phyloP scores from a whole-genome alignment of 176 grass and related monocot genomes.

The Aegilops umbellulata region DNA sequence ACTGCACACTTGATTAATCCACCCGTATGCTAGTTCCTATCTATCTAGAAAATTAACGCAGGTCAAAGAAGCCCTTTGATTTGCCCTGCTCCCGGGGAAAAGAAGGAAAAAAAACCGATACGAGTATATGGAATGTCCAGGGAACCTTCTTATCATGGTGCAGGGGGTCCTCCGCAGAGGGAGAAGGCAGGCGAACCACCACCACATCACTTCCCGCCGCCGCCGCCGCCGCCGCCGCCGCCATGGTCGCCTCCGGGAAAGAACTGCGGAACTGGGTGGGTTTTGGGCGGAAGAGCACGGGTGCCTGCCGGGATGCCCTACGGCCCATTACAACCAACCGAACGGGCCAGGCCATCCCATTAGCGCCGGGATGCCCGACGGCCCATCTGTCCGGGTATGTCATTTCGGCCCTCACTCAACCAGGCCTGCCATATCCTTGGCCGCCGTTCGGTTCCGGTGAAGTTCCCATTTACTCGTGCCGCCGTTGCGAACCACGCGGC shows the following conservation, averaged over 20 bases:
- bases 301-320: neutral
- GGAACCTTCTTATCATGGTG: conserved; percentile 66
- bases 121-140: neutral
- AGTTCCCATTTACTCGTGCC: no score
- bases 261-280: neutral
- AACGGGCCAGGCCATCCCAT: neutral
- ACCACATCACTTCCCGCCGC: neutral
- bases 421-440: no score
- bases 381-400: no score
- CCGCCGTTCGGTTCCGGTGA: no score
- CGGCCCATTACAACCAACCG: neutral
- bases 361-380: no score
- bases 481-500: no score
- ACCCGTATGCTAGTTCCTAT: neutral
- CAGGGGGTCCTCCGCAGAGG: conserved; percentile 48
- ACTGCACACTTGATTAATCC: neutral
- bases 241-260: neutral
- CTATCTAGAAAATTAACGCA: neutral
- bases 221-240: neutral
- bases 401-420: no score
- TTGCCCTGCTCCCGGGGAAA: neutral
- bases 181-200: conserved; percentile 40
- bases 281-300: neutral
- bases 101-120: neutral
- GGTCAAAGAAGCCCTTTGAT: neutral